Evolutionary conservation across 257 asterid species (phyloP).

Genomic region (Nicotiana knightiana): DNA sequence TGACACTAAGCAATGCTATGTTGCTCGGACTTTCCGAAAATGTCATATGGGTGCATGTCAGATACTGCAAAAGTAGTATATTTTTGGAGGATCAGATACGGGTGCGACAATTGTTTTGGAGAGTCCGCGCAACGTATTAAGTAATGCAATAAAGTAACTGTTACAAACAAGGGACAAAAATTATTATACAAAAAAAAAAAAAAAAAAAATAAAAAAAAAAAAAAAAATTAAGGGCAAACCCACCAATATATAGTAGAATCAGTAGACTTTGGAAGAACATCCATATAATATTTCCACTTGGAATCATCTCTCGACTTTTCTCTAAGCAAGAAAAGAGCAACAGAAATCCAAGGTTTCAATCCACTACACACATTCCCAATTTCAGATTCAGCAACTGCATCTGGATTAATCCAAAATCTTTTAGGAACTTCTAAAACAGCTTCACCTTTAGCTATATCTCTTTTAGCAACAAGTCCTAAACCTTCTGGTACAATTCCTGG

Average conservation of each 20-base stretch:
- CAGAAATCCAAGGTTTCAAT: slow-evolving; percentile 81
- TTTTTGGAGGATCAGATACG: no score
- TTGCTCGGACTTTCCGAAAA: no score
- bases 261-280: slow-evolving; percentile 63
- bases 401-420: slow-evolving; percentile 79
- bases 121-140: no score
- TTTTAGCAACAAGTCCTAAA: slow-evolving; percentile 74
- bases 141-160: no score
- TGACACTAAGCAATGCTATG: no score
- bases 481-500: slow-evolving; percentile 91
- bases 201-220: background rate
- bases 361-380: slow-evolving; percentile 70
- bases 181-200: background rate
- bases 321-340: slow-evolving; percentile 67
- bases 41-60: no score
- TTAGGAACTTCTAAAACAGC: slow-evolving; percentile 88
- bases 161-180: background rate
- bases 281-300: slow-evolving; percentile 64
- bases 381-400: slow-evolving; percentile 61
- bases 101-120: no score
- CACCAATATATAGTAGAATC: slow-evolving; percentile 92
- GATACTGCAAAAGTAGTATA: no score
- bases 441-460: slow-evolving; percentile 56
- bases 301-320: slow-evolving; percentile 72
- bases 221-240: slow-evolving; percentile 26